Base-by-base conservation (phyloP, 2,329 filamentous ascomycete genomes). In the Pyrenophora teres region DNA sequence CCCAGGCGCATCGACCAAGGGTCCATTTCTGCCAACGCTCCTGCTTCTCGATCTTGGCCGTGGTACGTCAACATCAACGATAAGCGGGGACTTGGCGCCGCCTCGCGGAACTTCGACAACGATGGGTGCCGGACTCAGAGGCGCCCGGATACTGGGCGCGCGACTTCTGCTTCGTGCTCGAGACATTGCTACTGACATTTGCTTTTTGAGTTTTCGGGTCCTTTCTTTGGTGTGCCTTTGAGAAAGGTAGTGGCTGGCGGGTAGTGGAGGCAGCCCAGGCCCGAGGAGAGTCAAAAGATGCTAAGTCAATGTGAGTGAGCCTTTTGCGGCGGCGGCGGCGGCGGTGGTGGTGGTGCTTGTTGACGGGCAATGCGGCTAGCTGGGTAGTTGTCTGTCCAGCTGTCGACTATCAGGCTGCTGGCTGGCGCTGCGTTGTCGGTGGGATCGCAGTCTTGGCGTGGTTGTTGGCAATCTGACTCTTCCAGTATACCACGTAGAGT, bases 131-230 rank as follows among this genome's bases (percentile, higher is more conserved):
- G 60, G 50, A 6, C 51, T 59, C n/a, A 56, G n/a, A 30, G 55
- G 55, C 21, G 60, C 59, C 42, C 59, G 54, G 31, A 59, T 67
- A 44, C 67, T 70, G 33, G 67, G 67, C 40, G 65, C 68, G 35
- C 66, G 57, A 43, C 68, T 71, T 46, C 54, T 59, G 49, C 68
- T 71, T 45, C 66, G 52, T 35, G 65, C 63, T 45, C 63, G 57
- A 15, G 67, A 68, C 9, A 57, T 56, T 50, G 66, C 65, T n/a
- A 63, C 52, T 19, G 65, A 68, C 65, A 67, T 68, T 8, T 54
- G 58, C 48, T 31, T 56, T 51, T 27, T 45, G 51, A 36, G 39
- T 21, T 44, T 50, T 50, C 44, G 55, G 59, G 46, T 47, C 58
- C 31, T 46, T 50, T 40, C 50, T 59, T 59, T 41, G 58, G 40